These are phyloP conservation scores for Rhypophila decipiens DNA, from an alignment of 495 filamentous ascomycete genomes.

Conservation along the genomic window DNA sequence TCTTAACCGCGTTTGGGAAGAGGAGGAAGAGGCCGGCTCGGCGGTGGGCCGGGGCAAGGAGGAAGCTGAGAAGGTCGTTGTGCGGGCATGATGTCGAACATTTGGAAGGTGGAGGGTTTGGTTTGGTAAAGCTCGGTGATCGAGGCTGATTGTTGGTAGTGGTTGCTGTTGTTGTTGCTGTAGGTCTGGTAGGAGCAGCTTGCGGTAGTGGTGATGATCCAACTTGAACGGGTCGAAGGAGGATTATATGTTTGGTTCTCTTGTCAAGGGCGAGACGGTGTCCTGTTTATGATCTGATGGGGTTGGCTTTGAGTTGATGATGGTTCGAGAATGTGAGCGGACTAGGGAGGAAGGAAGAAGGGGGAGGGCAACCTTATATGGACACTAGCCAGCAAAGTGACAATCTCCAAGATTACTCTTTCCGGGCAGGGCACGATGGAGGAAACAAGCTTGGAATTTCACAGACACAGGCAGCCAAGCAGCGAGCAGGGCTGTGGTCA, in stretches of 20 bases:
- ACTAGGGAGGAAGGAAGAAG: constrained; percentile 6
- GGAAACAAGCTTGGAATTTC: constrained; percentile 18
- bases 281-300: constrained; percentile 14
- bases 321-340: constrained; percentile 13
- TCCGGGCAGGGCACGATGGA: constrained; percentile 13
- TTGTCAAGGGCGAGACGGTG: constrained; percentile 2
- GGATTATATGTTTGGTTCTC: neutral
- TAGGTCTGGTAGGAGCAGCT: neutral
- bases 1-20: constrained; percentile 61
- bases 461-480: constrained; percentile 3
- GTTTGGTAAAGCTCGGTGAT: neutral
- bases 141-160: neutral
- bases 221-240: neutral
- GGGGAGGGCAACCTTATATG: constrained; percentile 43
- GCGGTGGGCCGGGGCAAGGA: constrained; percentile 80
- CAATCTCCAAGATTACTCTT: constrained; percentile 27
- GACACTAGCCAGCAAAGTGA: constrained; percentile 15
- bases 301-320: constrained; percentile 23
- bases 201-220: neutral
- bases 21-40: constrained; percentile 75
- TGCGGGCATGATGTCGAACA: constrained; percentile 56
- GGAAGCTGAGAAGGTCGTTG: constrained; percentile 67
- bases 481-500: constrained; percentile 25
- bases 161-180: neutral
- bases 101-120: too few relatives aligned